Evolutionary conservation across 148 eudicot species (phyloP).

Genomic region (Cornus suecica): DNA sequence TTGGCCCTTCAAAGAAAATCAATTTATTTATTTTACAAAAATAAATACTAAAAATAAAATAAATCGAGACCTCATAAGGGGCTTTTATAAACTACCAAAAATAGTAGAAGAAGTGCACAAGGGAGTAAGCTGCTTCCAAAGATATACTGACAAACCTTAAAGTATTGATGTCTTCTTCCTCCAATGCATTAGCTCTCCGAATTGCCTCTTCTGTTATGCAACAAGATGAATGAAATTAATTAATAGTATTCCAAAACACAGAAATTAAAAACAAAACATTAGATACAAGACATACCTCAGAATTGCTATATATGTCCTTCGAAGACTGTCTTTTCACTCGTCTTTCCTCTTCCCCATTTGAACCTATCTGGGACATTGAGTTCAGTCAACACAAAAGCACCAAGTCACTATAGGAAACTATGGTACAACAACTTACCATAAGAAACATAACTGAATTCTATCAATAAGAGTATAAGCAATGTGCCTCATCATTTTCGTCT

Average conservation of each 20-base stretch:
- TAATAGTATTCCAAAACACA: neutral
- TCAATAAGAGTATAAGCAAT: conserved; percentile 40
- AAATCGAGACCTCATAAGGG: too few species aligned
- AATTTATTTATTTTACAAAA: too few species aligned
- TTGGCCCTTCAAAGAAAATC: too few species aligned
- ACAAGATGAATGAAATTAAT: conserved; percentile 15
- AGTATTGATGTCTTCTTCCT: conserved; percentile 53
- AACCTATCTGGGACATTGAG: conserved; percentile 42
- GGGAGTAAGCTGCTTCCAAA: neutral
- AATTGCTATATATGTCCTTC: conserved; percentile 50
- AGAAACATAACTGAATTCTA: conserved; percentile 38
- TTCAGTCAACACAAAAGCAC: conserved; percentile 33
- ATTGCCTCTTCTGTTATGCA: conserved; percentile 68
- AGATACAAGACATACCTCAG: conserved; percentile 49
- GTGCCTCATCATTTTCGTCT: conserved; percentile 77
- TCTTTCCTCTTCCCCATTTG: conserved; percentile 45
- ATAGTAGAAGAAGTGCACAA: too few species aligned
- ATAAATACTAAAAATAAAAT: too few species aligned
- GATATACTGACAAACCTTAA: conserved; percentile 56
- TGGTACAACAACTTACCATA: conserved; percentile 33
- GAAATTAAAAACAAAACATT: neutral
- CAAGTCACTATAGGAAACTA: conserved; percentile 27
- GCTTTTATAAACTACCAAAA: too few species aligned
- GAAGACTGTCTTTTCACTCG: conserved; percentile 50
- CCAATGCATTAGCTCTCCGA: conserved; percentile 81